phyloP scores from a whole-genome alignment of 2,329 filamentous ascomycete genomes.

The Juglanconis juglandina region DNA sequence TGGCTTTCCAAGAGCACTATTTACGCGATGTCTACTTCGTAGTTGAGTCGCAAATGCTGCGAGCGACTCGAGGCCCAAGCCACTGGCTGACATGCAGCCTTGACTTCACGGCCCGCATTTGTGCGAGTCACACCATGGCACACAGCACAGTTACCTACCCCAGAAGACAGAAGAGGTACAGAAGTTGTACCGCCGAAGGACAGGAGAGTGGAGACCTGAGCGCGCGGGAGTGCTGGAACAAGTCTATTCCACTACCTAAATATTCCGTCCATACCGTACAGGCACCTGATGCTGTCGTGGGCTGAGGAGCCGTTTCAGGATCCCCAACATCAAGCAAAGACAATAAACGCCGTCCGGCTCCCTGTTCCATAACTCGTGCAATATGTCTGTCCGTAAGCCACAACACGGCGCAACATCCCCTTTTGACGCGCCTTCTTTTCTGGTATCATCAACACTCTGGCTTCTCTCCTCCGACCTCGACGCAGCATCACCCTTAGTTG shows the following conservation, averaged over 20 bases:
- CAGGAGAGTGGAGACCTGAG: background rate
- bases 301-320: conserved; percentile 3
- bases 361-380: conserved; percentile 16
- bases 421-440: conserved; percentile 3
- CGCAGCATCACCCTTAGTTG: conserved; percentile 50
- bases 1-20: no score
- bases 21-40: no score
- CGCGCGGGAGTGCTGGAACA: background rate
- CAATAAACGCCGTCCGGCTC: conserved; percentile 17
- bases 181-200: no score
- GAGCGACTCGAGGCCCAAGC: no score
- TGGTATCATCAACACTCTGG: conserved; percentile 6
- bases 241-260: conserved; percentile 9
- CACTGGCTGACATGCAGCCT: no score
- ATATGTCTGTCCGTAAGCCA: background rate
- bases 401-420: background rate
- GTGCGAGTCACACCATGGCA: no score
- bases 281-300: conserved; percentile 4
- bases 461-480: background rate
- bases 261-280: conserved; percentile 1
- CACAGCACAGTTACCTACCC: no score
- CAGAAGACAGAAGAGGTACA: no score
- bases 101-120: no score
- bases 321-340: conserved; percentile 19
- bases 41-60: no score